A percentile compares a stretch with the other conserved stretches of the same genome.
Conservation (phyloP, 2,329 filamentous ascomycete species). For the Aspergillus japonicus region DNA sequence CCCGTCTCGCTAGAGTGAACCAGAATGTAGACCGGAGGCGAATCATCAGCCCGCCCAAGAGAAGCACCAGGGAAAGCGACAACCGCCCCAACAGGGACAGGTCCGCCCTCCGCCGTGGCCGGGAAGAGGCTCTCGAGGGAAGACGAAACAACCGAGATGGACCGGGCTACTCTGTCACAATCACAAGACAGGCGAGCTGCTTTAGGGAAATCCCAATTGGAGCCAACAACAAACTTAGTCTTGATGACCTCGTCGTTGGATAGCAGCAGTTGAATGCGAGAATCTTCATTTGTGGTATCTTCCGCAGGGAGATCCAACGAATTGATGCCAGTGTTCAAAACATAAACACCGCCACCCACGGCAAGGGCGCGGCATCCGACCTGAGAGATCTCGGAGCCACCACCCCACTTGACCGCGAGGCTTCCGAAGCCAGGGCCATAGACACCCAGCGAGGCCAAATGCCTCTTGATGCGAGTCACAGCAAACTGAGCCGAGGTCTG, state of each 20-base stretch:
- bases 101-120: slow-evolving; percentile 69
- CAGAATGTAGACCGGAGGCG: slow-evolving; percentile 58
- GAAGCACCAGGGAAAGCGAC: slow-evolving; percentile 39
- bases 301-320: slow-evolving; percentile 21
- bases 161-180: slow-evolving; percentile 52
- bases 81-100: slow-evolving; percentile 66
- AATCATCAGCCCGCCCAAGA: slow-evolving; percentile 29
- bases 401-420: slow-evolving; percentile 90
- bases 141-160: slow-evolving; percentile 69
- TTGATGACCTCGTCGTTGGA: slow-evolving; percentile 39
- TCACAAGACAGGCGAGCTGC: slow-evolving; percentile 22
- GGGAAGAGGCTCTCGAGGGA: slow-evolving; percentile 67
- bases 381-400: slow-evolving; percentile 83
- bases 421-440: slow-evolving; percentile 89
- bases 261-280: slow-evolving; percentile 31
- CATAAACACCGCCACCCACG: slow-evolving; percentile 87
- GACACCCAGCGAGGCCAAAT: slow-evolving; percentile 80
- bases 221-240: slow-evolving; percentile 39
- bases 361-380: slow-evolving; percentile 87
- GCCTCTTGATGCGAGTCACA: slow-evolving; percentile 70
- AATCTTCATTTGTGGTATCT: slow-evolving; percentile 16
- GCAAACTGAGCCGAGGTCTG: slow-evolving; percentile 65
- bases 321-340: slow-evolving; percentile 70
- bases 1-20: slow-evolving; percentile 87
- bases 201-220: slow-evolving; percentile 37